phyloP scores from a whole-genome alignment of 192 early-diverging fungal genomes.

The Entomortierella parvispora region DNA sequence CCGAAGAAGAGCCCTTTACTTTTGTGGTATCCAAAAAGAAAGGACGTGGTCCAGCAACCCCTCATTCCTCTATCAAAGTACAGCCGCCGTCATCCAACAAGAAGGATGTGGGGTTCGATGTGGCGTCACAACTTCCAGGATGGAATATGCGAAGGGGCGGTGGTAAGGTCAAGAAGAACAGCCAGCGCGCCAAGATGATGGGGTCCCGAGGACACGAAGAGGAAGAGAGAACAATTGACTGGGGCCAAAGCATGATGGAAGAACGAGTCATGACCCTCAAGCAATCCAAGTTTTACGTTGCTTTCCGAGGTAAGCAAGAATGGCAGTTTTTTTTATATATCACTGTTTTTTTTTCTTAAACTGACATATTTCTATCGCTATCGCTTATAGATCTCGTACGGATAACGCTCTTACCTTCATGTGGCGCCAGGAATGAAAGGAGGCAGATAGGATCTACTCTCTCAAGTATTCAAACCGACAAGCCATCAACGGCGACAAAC shows the following conservation, averaged over 20 bases:
- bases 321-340: neutral
- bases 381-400: too few relatives aligned
- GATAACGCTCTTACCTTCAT: too few relatives aligned
- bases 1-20: too few relatives aligned
- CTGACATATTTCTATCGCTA: neutral
- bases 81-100: too few relatives aligned
- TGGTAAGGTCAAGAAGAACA: conserved; percentile 38
- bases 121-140: conserved; percentile 21
- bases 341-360: neutral
- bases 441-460: too few relatives aligned
- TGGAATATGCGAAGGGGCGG: conserved; percentile 15
- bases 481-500: too few relatives aligned
- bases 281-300: conserved; percentile 34
- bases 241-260: conserved; percentile 30
- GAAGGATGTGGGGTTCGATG: too few relatives aligned
- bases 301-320: conserved; percentile 27
- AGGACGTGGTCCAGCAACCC: too few relatives aligned
- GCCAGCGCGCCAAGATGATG: conserved; percentile 42
- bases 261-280: conserved; percentile 19
- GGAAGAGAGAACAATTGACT: conserved; percentile 21
- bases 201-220: neutral
- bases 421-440: too few relatives aligned
- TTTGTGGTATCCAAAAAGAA: too few relatives aligned
- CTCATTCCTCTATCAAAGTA: too few relatives aligned
- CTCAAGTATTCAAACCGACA: too few relatives aligned